Evolutionary conservation across 257 asterid species (phyloP), one percentile per base, ranked within the genome.

Genomic region (Capsicum rhomboideum): DNA sequence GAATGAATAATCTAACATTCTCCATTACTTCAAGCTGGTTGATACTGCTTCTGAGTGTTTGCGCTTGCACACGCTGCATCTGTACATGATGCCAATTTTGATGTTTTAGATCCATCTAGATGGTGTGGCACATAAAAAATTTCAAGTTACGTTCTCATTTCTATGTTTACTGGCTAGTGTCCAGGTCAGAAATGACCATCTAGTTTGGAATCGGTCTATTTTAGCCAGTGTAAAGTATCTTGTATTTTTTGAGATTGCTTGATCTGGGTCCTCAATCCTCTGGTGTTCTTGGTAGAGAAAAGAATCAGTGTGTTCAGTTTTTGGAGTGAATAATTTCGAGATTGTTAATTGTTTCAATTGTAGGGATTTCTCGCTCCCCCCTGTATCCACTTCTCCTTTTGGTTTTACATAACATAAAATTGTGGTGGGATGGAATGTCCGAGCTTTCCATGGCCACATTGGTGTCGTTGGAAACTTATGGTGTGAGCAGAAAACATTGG

Each of bases 1-100:
- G 87, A 90, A 91, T 93, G 94, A 98, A 93, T 92, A 14, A 29
- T 44, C 46, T 28, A 64, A 67, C 9, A 31, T 67, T 49, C 75
- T 31, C 23, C 46, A 31, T 29, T 67, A 67, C 31, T 67, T 29
- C 13, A 13, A 26, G 46, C 13, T 6, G 46, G 10, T 14, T 29
- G 46, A 31, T 31, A 26, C 18, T 63, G 21, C 23, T 66, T 29
- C 14, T 6, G 12, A 6, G 44, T 28, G 46, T 16, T 46, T 21
- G 40, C 40, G 40, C 40, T 34, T 34, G 40, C 40, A 34, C 40
- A 2, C 3, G 46, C 12, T 66, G 46, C 46, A 8, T 66, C 46
- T 66, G 29, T 46, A 29, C 46, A 14, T 17, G 75, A 2, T 14
- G 46, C 49, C 75, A 2, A 31, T 16, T 31, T 0, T 31, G 23